These are phyloP conservation scores for apple (Malus domestica) DNA, from an alignment of 306 rosid species.

Conservation along the genomic window DNA sequence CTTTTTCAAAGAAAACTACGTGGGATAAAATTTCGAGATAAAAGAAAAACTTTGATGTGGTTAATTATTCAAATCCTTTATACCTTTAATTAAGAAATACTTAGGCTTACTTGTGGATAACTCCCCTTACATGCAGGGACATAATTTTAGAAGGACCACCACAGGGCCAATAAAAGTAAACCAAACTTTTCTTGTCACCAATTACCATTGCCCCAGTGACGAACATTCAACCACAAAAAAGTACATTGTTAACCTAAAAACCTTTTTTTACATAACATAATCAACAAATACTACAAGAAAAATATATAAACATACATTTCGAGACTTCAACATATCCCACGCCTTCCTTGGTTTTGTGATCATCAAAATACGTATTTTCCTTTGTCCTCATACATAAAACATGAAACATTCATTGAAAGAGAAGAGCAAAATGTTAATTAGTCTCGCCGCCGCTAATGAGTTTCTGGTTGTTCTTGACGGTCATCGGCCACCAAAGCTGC, in stretches of 20 bases:
- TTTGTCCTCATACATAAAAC: slow-evolving; percentile 28
- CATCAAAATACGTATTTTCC: slow-evolving; percentile 9
- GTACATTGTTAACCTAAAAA: background rate
- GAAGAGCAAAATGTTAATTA: background rate
- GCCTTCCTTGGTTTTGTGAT: slow-evolving; percentile 38
- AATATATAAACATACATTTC: slow-evolving; percentile 17
- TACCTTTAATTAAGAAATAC: background rate
- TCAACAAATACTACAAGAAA: background rate
- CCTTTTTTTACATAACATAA: slow-evolving; percentile 1
- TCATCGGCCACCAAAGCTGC: slow-evolving; percentile 10
- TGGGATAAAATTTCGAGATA: no score
- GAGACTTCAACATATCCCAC: slow-evolving; percentile 47
- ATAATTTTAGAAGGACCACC: slow-evolving; percentile 28
- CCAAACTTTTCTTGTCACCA: background rate
- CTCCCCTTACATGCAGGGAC: slow-evolving; percentile 13
- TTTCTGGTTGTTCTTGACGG: background rate
- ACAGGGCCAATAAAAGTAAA: background rate
- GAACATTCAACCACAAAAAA: background rate
- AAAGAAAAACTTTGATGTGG: no score
- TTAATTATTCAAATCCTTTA: background rate
- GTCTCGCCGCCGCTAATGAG: background rate
- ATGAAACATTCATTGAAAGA: background rate
- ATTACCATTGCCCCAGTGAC: background rate
- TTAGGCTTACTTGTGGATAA: slow-evolving; percentile 14
- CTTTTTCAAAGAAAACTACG: no score